phyloP scores from a whole-genome alignment of 1,139 yeast species.

The Pichiaceae sp. region DNA sequence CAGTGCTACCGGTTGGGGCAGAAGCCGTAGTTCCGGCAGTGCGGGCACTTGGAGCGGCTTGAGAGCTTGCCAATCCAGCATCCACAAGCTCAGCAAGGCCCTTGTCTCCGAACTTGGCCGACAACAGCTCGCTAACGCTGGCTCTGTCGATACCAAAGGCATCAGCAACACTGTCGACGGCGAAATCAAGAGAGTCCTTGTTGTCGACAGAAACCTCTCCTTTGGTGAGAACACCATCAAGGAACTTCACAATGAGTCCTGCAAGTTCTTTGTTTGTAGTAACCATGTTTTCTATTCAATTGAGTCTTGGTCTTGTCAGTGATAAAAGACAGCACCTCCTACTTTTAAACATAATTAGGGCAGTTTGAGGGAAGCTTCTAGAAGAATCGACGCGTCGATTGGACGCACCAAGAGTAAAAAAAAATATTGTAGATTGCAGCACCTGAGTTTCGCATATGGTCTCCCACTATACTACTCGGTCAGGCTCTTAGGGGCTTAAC shows the following conservation, averaged over 20 bases:
- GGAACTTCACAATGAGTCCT: constrained; percentile 64
- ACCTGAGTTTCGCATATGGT: background rate
- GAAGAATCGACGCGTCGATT: too few species aligned
- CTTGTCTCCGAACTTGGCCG: constrained; percentile 39
- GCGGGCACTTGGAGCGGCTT: constrained; percentile 16
- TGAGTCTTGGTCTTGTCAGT: too few species aligned
- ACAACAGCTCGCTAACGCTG: constrained; percentile 28
- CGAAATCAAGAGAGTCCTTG: constrained; percentile 89
- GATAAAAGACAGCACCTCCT: too few species aligned
- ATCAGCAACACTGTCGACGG: constrained; percentile 86
- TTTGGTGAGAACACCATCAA: constrained; percentile 49
- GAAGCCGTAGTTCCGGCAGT: constrained; percentile 4
- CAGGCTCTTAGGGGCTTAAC: background rate
- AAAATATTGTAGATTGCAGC: background rate
- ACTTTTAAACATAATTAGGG: too few species aligned
- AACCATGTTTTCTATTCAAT: too few species aligned
- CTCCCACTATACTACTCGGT: background rate
- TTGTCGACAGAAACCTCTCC: constrained; percentile 72
- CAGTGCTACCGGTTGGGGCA: background rate
- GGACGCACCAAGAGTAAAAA: too few species aligned
- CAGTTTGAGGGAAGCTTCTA: too few species aligned
- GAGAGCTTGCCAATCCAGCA: constrained; percentile 5
- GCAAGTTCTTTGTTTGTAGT: constrained; percentile 60
- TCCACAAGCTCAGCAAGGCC: constrained; percentile 38
- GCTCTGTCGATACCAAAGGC: constrained; percentile 66